Evolutionary conservation across 2,329 filamentous ascomycete species (phyloP).

Genomic region (Triangularia setosa): DNA sequence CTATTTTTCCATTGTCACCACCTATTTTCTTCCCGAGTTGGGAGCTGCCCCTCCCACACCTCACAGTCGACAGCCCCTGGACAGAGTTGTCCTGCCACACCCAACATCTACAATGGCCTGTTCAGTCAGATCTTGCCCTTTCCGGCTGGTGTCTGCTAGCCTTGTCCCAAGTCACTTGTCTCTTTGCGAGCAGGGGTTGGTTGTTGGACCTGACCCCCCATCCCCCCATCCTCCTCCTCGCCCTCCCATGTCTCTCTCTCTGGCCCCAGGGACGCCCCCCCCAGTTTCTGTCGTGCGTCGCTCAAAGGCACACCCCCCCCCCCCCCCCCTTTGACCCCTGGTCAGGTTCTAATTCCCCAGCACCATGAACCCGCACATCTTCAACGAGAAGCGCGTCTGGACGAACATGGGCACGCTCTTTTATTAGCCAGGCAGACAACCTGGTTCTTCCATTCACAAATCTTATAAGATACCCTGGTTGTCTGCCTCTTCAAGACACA

Average conservation of each 20-base stretch:
- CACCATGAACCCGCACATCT: conserved; percentile 20
- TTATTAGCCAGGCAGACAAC: conserved; percentile 29
- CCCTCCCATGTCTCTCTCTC: conserved; percentile 13
- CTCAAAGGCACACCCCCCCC: conserved; percentile 16
- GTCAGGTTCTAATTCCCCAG: conserved; percentile 19
- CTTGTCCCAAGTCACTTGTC: conserved; percentile 16
- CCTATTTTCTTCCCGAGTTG: conserved; percentile 19
- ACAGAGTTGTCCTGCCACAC: conserved; percentile 12
- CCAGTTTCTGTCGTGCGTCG: conserved; percentile 13
- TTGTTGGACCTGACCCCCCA: neutral
- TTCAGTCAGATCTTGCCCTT: conserved; percentile 22
- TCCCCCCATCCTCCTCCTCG: neutral
- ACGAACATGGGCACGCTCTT: conserved; percentile 21
- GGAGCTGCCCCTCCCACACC: conserved; percentile 3
- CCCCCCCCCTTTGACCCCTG: conserved; percentile 11
- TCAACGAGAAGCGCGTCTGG: conserved; percentile 15
- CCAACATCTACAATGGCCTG: conserved; percentile 15
- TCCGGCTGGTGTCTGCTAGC: conserved; percentile 21
- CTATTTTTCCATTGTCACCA: conserved; percentile 23
- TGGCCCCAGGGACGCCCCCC: conserved; percentile 7
- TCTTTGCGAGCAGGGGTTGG: neutral
- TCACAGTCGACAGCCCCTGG: conserved; percentile 16
- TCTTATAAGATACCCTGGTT: conserved; percentile 26
- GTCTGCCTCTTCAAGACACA: conserved; percentile 23
- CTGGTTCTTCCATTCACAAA: conserved; percentile 20